phyloP scores from a whole-genome alignment of 352 stramenopile species.

The Globisporangium lucens region DNA sequence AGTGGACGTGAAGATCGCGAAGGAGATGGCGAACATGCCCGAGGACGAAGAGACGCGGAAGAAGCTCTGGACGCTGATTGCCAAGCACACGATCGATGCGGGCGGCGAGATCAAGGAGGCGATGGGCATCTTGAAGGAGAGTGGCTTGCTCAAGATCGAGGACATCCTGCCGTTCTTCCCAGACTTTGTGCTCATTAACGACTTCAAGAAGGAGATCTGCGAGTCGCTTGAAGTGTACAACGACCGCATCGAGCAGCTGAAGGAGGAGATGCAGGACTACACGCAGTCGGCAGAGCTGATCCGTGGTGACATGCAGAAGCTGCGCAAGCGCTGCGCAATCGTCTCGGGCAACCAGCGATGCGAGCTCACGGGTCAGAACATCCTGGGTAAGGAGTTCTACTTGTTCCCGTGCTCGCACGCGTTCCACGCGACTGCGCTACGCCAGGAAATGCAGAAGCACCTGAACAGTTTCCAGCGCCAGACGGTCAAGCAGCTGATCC shows the following conservation, averaged over 20 bases:
- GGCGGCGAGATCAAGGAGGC: slow-evolving; percentile 81
- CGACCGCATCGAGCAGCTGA: slow-evolving; percentile 89
- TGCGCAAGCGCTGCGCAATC: slow-evolving; percentile 83
- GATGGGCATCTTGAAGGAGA: slow-evolving; percentile 87
- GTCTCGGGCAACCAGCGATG: slow-evolving; percentile 88
- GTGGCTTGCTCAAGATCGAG: slow-evolving; percentile 89
- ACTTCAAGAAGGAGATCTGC: slow-evolving; percentile 95
- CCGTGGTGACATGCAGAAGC: slow-evolving; percentile 85
- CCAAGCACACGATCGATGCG: slow-evolving; percentile 90
- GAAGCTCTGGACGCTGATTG: slow-evolving; percentile 93
- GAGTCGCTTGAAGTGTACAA: slow-evolving; percentile 91
- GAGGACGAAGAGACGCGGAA: slow-evolving; percentile 88
- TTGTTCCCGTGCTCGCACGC: slow-evolving; percentile 93
- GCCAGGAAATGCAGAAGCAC: slow-evolving; percentile 88
- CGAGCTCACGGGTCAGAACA: slow-evolving; percentile 86
- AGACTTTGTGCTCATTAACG: slow-evolving; percentile 94
- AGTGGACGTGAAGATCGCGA: slow-evolving; percentile 92
- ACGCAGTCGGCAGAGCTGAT: slow-evolving; percentile 89
- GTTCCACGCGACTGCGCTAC: slow-evolving; percentile 90
- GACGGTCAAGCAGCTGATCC: slow-evolving; percentile 87
- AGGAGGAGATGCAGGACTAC: slow-evolving; percentile 93
- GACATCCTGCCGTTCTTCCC: slow-evolving; percentile 94
- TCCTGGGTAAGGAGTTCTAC: slow-evolving; percentile 92
- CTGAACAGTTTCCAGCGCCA: slow-evolving; percentile 87
- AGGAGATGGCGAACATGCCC: slow-evolving; percentile 90